Base-by-base conservation (phyloP, 305 asterid genomes). In the Fraxinus greggii region DNA sequence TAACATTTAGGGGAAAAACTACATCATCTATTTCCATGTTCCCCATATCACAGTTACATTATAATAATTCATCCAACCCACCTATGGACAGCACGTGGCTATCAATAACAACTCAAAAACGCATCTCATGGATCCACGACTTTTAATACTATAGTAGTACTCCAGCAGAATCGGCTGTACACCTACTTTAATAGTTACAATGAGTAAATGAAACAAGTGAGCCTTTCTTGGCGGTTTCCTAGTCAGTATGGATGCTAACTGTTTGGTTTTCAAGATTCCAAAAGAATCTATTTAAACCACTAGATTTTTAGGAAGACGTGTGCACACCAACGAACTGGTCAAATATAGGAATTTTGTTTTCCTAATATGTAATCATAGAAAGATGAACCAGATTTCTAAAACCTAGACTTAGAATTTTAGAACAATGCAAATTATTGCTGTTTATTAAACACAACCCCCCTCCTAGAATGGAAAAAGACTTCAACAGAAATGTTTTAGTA, bases 331-430 rank as follows among this genome's bases (percentile, higher is more conserved):
- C 12, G 12, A 69, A 13, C 4, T 29, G 19, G 33, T 3, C 12
- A 67, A 28, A 26, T 67, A 32, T 28, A 69, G 9, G 9, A 29
- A 28, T 4, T 29, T 29, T 21, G 13, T 4, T 69, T 69, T 69
- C 36, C 75, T 28, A 69, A 69, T 1, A 69, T 28, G 9, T 29
- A 69, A 15, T 67, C n/a, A 67, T 1, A 67, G 19, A 31, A 9
- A 65, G 36, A 67, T 67, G n/a, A 67, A 69, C 75, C 75, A 69
- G 38, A 69, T 69, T 29, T 12, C 75, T 61, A 69, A 65, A 24
- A 65, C 72, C 35, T 26, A 10, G 72, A 65, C 10, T 12, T 65
- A n/a, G 13, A 65, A 65, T 65, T 65, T 24, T 24, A 24, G n/a
- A 65, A 65, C 31, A 28, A 15, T 12, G 32, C 10, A 28, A 15